Conservation (phyloP, 495 filamentous ascomycete genomes). For the Aspergillus homomorphus region DNA sequence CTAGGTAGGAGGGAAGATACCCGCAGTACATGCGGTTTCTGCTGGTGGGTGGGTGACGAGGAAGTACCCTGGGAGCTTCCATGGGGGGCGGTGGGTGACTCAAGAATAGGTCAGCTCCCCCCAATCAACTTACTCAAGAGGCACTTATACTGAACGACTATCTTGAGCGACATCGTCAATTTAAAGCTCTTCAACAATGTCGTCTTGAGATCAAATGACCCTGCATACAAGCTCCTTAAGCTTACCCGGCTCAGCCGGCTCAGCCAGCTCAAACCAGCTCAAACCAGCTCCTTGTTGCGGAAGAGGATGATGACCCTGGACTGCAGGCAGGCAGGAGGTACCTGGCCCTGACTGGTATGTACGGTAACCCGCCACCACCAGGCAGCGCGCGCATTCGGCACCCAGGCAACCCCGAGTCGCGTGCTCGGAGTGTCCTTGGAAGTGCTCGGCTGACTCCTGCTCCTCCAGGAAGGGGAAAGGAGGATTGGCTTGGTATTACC, state of each 20-base stretch:
- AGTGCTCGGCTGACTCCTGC: conserved; percentile 7
- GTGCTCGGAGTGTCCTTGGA: conserved; percentile 1
- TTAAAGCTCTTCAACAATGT: background rate
- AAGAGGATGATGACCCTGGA: background rate
- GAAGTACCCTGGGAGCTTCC: background rate
- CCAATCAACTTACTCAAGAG: no score
- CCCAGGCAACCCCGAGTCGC: conserved; percentile 8
- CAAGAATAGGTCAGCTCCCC: background rate
- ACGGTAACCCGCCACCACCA: background rate
- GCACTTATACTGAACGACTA: conserved; percentile 8
- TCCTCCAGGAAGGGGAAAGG: background rate
- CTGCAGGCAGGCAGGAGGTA: conserved; percentile 4
- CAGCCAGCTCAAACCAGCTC: background rate
- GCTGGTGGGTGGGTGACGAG: conserved; percentile 3
- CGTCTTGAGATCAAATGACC: conserved; percentile 1
- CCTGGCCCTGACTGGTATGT: background rate
- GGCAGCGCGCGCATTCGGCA: background rate
- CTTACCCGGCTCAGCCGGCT: background rate
- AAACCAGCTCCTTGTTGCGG: background rate
- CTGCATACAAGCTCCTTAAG: background rate
- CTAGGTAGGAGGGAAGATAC: background rate
- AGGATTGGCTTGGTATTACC: background rate
- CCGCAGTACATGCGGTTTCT: background rate
- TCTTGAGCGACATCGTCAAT: background rate
- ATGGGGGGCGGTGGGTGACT: background rate